Evolutionary conservation across 371 early-diverging fungal genomes (phyloP).

Genomic region (Blyttiomyces sp.): DNA sequence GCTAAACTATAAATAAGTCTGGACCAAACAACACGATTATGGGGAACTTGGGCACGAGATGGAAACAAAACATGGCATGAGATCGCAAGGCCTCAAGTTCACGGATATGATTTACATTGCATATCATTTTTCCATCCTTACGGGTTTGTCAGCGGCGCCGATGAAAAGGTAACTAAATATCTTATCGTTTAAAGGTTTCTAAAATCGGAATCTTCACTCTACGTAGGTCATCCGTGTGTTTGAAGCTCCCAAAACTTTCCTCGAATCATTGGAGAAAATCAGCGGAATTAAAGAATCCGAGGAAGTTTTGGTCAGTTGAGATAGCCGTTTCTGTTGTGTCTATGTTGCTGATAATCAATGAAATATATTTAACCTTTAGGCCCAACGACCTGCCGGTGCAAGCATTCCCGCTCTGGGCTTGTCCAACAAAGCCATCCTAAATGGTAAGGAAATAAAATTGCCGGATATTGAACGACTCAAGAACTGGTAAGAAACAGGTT

Average conservation of each 20-base stretch:
- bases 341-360: not conserved
- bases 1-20: conserved; percentile 43
- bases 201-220: not conserved
- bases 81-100: conserved; percentile 92
- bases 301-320: conserved; percentile 37
- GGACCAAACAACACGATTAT: conserved; percentile 89
- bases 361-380: conserved; percentile 15
- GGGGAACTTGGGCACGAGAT: conserved; percentile 45
- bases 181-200: not conserved
- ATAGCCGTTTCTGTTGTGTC: not conserved
- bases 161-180: conserved; percentile 74
- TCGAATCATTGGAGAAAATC: conserved; percentile 56
- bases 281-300: conserved; percentile 44
- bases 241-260: conserved; percentile 81
- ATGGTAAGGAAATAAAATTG: conserved; percentile 23
- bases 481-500: conserved; percentile 6
- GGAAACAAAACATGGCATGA: conserved; percentile 78
- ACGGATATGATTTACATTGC: conserved; percentile 92
- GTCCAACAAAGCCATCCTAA: conserved; percentile 90
- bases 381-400: conserved; percentile 67
- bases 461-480: not conserved
- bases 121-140: conserved; percentile 72
- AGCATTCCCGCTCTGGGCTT: conserved; percentile 89
- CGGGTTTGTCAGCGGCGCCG: conserved; percentile 85
- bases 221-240: conserved; percentile 77